Percentiles rank a stretch among this genome's conserved stretches.
Conservation (phyloP, 257 asterid species). For the Parsonsia alboflavescens region DNA sequence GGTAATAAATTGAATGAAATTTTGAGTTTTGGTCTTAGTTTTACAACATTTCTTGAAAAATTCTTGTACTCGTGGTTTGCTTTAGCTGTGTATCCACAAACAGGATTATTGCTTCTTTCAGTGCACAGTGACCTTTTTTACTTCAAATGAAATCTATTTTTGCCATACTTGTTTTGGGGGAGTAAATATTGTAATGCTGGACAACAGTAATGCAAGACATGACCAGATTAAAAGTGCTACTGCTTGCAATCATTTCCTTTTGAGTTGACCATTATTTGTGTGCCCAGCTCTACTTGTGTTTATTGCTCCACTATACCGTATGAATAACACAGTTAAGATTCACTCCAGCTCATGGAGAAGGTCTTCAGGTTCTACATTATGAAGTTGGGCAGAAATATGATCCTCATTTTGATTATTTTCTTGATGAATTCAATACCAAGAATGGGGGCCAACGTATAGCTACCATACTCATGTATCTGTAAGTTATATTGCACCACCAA, state of each 20-base stretch:
- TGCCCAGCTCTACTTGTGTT: neutral
- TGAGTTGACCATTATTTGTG: neutral
- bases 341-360: slow-evolving; percentile 81
- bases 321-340: slow-evolving; percentile 9
- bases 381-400: slow-evolving; percentile 90
- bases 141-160: neutral
- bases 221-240: neutral
- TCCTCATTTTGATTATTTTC: slow-evolving; percentile 82
- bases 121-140: neutral
- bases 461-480: slow-evolving; percentile 87
- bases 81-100: neutral
- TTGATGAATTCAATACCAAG: slow-evolving; percentile 70
- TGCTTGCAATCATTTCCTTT: neutral
- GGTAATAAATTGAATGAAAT: neutral
- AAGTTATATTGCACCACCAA: slow-evolving; percentile 25
- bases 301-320: neutral
- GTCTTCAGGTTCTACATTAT: slow-evolving; percentile 77
- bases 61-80: neutral
- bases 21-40: neutral
- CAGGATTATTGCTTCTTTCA: neutral
- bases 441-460: slow-evolving; percentile 93
- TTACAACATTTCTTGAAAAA: neutral
- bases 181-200: neutral
- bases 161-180: neutral
- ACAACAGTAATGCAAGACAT: neutral